Percentiles rank a stretch among this genome's conserved stretches.
phyloP scores from a whole-genome alignment of 495 filamentous ascomycete genomes.

The Astrocystis sublimbata region DNA sequence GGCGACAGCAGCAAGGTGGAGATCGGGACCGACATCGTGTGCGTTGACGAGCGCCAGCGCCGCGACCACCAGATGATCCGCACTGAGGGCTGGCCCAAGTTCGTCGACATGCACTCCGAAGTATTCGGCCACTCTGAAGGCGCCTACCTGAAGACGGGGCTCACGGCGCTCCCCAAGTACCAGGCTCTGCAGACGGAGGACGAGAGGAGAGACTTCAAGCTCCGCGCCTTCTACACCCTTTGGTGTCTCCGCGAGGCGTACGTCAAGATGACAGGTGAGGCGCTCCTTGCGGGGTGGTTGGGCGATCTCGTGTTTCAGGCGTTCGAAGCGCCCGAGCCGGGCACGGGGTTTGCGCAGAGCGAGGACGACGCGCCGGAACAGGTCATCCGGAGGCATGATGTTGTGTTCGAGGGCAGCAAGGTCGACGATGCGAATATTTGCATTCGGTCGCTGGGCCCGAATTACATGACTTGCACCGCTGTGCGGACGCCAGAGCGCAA shows the following conservation, averaged over 20 bases:
- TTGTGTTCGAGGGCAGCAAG: slow-evolving; percentile 38
- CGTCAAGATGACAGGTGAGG: slow-evolving; percentile 91
- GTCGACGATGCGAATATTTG: slow-evolving; percentile 49
- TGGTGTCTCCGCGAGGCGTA: slow-evolving; percentile 92
- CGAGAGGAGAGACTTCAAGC: slow-evolving; percentile 32
- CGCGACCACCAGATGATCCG: slow-evolving; percentile 52
- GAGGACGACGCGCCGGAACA: slow-evolving; percentile 23
- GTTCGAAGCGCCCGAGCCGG: slow-evolving; percentile 41
- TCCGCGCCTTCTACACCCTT: slow-evolving; percentile 81
- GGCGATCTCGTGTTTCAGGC: slow-evolving; percentile 66
- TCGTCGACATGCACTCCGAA: slow-evolving; percentile 76
- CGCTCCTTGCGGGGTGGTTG: slow-evolving; percentile 78
- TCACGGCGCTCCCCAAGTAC: slow-evolving; percentile 19
- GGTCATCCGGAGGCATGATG: slow-evolving; percentile 36
- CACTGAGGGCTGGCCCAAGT: slow-evolving; percentile 59
- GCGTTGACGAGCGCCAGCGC: slow-evolving; percentile 65
- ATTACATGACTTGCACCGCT: slow-evolving; percentile 51
- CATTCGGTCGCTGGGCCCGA: slow-evolving; percentile 41
- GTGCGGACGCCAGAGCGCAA: slow-evolving; percentile 40
- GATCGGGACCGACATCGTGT: slow-evolving; percentile 73
- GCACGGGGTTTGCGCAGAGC: slow-evolving; percentile 21
- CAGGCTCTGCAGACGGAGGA: slow-evolving; percentile 24
- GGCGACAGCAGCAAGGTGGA: slow-evolving; percentile 29
- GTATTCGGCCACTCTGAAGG: slow-evolving; percentile 61
- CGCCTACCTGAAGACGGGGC: slow-evolving; percentile 39